Conservation (phyloP, 805 yeast species). For the Saccharomyces cerevisiae region DNA sequence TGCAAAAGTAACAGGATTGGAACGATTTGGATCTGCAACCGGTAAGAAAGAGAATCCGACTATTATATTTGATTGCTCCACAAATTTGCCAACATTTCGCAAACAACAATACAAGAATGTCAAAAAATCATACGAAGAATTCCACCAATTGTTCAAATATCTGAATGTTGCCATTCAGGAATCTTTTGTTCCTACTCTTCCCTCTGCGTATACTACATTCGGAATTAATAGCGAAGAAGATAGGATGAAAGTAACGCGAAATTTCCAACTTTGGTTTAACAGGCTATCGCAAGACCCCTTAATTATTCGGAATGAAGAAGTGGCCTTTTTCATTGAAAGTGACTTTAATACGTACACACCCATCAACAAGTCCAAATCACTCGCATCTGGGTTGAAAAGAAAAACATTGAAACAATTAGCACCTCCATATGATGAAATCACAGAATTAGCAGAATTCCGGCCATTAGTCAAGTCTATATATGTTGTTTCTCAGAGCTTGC, state of each 20-base stretch:
- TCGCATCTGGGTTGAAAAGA: slow-evolving; percentile 80
- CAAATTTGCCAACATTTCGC: slow-evolving; percentile 70
- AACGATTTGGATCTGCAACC: slow-evolving; percentile 44
- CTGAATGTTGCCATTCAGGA: slow-evolving; percentile 77
- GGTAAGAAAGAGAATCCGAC: slow-evolving; percentile 72
- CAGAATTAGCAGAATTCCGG: slow-evolving; percentile 73
- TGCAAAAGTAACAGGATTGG: slow-evolving; percentile 60
- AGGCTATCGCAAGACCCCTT: slow-evolving; percentile 67
- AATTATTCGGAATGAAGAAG: slow-evolving; percentile 79
- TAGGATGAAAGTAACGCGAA: slow-evolving; percentile 42
- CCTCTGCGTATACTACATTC: slow-evolving; percentile 63
- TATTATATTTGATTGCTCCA: slow-evolving; percentile 57
- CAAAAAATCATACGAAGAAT: slow-evolving; percentile 73
- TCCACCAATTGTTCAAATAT: slow-evolving; percentile 67
- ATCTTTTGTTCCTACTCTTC: slow-evolving; percentile 86
- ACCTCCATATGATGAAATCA: slow-evolving; percentile 83
- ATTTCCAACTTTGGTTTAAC: slow-evolving; percentile 82
- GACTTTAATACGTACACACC: slow-evolving; percentile 50
- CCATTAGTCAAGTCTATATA: slow-evolving; percentile 78
- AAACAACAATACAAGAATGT: slow-evolving; percentile 61
- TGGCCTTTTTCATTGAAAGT: slow-evolving; percentile 73
- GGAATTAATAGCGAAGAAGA: slow-evolving; percentile 85
- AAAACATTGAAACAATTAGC: slow-evolving; percentile 86
- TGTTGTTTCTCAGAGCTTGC: slow-evolving; percentile 42
- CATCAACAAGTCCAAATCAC: slow-evolving; percentile 46